Percentiles rank a stretch among this genome's conserved stretches.
These are phyloP conservation scores for Lepidium africanum DNA, from an alignment of 345 rosid species.

Conservation along the genomic window DNA sequence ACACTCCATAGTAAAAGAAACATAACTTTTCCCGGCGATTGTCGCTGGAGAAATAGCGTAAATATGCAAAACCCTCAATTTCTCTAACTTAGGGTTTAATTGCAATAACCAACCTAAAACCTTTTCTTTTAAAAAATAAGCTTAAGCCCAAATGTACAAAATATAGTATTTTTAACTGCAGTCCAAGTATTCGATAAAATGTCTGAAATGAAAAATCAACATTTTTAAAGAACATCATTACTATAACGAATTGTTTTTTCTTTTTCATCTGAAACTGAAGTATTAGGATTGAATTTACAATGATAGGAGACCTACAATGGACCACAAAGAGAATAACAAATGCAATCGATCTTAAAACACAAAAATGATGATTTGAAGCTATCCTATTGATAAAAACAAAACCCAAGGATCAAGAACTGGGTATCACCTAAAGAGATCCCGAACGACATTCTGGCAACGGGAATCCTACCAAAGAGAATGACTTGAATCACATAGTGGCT, in stretches of 20 bases:
- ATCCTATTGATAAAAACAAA: too few relatives aligned
- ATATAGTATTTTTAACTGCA: background rate
- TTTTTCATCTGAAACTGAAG: too few relatives aligned
- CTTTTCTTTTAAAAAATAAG: background rate
- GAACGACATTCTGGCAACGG: too few relatives aligned
- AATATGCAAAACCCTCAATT: background rate
- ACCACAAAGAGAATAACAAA: too few relatives aligned
- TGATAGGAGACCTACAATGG: too few relatives aligned
- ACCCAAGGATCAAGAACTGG: too few relatives aligned
- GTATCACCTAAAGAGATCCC: too few relatives aligned
- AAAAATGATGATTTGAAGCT: too few relatives aligned
- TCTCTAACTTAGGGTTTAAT: conserved; percentile 5
- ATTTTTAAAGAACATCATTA: background rate
- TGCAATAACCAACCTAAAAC: background rate
- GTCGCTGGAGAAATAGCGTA: conserved; percentile 15
- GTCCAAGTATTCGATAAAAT: background rate
- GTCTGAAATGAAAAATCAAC: background rate
- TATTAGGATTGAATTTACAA: too few relatives aligned
- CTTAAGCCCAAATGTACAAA: background rate
- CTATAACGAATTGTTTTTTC: background rate
- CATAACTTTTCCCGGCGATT: background rate
- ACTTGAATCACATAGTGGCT: too few relatives aligned
- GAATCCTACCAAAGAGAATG: too few relatives aligned
- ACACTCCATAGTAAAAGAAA: background rate
- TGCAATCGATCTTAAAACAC: too few relatives aligned